Conservation (phyloP, 257 asterid species). For the Solanum chiquidenum region DNA sequence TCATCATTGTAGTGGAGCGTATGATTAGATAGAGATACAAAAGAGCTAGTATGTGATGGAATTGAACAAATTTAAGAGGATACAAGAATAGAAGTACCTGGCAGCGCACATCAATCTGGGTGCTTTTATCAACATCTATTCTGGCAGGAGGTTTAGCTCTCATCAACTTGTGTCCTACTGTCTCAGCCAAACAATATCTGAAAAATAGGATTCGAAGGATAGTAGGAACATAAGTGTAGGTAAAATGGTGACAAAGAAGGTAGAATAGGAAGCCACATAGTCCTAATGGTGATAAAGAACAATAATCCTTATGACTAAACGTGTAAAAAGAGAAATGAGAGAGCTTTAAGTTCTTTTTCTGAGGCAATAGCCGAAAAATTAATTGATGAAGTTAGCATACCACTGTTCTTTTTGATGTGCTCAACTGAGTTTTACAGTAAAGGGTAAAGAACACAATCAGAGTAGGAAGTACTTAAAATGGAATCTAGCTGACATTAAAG, state of each 20-base stretch:
- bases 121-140: constrained; percentile 45
- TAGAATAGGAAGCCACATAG: not conserved
- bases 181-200: constrained; percentile 83
- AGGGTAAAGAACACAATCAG: not conserved
- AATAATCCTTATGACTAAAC: not conserved
- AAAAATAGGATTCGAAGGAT: not conserved
- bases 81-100: constrained; percentile 38
- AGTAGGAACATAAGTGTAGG: not conserved
- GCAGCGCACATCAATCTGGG: constrained; percentile 75
- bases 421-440: not conserved
- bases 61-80: not conserved
- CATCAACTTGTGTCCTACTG: constrained; percentile 68
- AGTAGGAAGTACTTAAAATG: not conserved
- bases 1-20: not conserved
- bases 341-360: not conserved
- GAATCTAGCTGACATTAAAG: not conserved
- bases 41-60: not conserved
- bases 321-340: not conserved
- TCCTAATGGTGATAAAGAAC: not conserved
- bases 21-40: not conserved
- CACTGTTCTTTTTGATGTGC: not conserved
- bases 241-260: not conserved
- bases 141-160: constrained; percentile 61
- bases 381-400: not conserved
- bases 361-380: not conserved